Evolutionary conservation across 1,284 basidiomycete species (phyloP), one percentile per base, ranked within the genome.

Genomic region (Puccinia triticina): DNA sequence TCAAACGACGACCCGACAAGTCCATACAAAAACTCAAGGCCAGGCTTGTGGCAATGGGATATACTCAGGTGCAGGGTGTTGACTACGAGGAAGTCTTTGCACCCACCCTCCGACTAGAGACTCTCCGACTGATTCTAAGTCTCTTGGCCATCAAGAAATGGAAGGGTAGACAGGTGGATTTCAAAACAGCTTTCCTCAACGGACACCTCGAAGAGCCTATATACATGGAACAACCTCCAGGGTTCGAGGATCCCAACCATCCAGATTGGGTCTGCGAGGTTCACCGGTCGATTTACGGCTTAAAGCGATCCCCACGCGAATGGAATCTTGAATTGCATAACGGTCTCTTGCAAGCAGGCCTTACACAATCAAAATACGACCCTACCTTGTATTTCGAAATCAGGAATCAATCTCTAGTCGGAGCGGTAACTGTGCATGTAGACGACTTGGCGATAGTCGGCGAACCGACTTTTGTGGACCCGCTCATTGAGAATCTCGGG

Each of bases 321-420:
- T 73, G 71, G 71, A 43, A 73, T 48, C 43, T 26, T 26, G 71
- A 73, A 50, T 5, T 73, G 16, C 71, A 69, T 21, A 34, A 32
- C 10, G 32, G 11, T 46, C 32, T 73, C 23, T 3, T 73, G 43
- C 3, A 32, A 2, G 5, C 46, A 2, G 21, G 32, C 8, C 21
- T 5, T 5, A 7, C 21, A 57, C 4, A 57, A 7, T 57, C 26
- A 4, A 29, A 23, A 8, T n/a, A 57, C 21, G 55, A 57, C 26
- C 55, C 55, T n/a, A 57, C 55, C 7, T 29, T 57, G 8, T 57
- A 57, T 18, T 57, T 57, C 26, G 21, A 57, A 18, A 5, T 23
- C 4, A 5, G 5, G 5, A 5, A 5, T 18, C 7, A 18, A 4
- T 5, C 4, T 5, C 55, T 57, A 8, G 8, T 57, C 26, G 55